Base-by-base conservation (phyloP, 192 early-diverging fungal genomes). In the Coemansia nantahalensis region DNA sequence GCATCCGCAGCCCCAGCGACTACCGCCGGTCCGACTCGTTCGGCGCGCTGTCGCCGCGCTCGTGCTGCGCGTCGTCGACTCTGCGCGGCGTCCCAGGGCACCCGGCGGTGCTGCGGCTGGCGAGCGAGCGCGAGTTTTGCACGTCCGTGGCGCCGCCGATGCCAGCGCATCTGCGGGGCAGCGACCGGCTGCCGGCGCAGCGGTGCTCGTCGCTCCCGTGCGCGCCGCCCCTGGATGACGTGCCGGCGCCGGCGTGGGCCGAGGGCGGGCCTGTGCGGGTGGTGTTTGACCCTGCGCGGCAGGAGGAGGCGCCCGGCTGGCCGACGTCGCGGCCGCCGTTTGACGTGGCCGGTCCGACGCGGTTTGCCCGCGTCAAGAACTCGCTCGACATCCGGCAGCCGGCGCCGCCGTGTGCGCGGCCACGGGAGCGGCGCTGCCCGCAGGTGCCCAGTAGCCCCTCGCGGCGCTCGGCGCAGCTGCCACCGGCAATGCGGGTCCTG, bases 371-470 rank as follows among this genome's bases (percentile, higher is more conserved):
- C 10, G 68, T 71, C 43, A 71, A 71, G 37, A 64, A 71, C 52
- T 71, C 68, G 33, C 62, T 71, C 28, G 68, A 71, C 8, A 59
- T 71, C 17, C 45, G 51, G 39, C 56, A 64, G 31, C 56, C 68
- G 9, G 52, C 62, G 15, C 42, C 53, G n/a, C 30, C 48, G 2
- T 39, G 31, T 9, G 9, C 31, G 10, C 31, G 31, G 8, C 1
- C 31, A 9, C 31, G 8, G 8, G 31, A 32, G 10, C 4, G 10
- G 31, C 31, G 31, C 31, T 11, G 5, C 31, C 8, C 31, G 10
- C 31, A 11, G 31, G 10, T 1, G 5, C 31, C 31, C 8, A 1
- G 8, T 1, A 11, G 8, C 31, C 31, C 10, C 31, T 3, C 5
- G 8, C 31, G 31, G 8, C 31, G 8, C 5, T 6, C 9, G 45